phyloP scores from a whole-genome alignment of 2,329 filamentous ascomycete genomes.

The Calcarisporium arbuscula region DNA sequence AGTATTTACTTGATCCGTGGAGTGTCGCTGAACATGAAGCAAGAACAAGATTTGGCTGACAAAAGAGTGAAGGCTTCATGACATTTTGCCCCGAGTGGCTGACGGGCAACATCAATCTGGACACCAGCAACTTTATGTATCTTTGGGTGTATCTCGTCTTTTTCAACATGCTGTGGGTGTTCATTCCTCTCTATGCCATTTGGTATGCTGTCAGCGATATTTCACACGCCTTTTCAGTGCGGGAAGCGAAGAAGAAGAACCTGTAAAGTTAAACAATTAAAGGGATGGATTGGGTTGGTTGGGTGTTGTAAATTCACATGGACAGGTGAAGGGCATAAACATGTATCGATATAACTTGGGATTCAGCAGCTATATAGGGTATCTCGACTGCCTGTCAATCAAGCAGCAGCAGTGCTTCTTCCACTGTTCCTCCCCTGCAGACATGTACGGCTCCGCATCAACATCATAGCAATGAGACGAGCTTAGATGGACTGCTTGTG shows the following conservation, averaged over 20 bases:
- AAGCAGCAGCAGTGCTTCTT: no score
- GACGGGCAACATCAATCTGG: constrained; percentile 53
- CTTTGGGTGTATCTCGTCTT: constrained; percentile 62
- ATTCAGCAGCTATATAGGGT: constrained; percentile 9
- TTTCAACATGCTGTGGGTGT: constrained; percentile 64
- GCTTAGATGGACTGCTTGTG: constrained; percentile 36
- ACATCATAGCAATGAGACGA: background rate
- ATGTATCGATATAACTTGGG: background rate
- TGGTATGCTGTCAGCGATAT: constrained; percentile 51
- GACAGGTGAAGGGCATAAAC: no score
- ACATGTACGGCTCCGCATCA: background rate
- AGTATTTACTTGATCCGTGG: constrained; percentile 11
- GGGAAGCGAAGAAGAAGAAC: constrained; percentile 25
- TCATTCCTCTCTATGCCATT: constrained; percentile 53
- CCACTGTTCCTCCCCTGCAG: background rate
- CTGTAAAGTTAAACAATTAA: constrained; percentile 10
- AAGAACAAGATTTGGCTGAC: background rate
- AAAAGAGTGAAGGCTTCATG: constrained; percentile 51
- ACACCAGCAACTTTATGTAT: constrained; percentile 62
- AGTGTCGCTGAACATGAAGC: background rate
- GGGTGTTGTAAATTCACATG: no score
- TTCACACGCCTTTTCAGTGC: constrained; percentile 39
- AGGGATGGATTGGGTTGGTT: no score
- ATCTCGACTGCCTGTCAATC: constrained; percentile 1
- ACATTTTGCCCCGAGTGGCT: constrained; percentile 67